Evolutionary conservation across 2,329 filamentous ascomycete species (phyloP), one percentile per base, ranked within the genome.

Genomic region (Paracorniculantispora psalliotae): DNA sequence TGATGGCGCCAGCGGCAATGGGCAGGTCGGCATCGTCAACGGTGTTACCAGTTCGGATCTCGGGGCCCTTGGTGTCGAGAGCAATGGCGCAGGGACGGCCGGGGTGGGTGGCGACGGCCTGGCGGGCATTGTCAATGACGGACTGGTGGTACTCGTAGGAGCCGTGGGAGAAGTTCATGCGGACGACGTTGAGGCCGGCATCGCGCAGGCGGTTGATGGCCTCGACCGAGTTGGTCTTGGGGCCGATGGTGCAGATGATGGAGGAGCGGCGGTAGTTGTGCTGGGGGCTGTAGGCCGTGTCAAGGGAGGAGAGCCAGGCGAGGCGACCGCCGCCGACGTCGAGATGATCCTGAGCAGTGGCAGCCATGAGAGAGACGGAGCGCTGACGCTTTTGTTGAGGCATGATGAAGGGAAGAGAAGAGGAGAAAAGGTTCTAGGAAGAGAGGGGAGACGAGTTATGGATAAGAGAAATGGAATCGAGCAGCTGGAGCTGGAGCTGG

Each of bases 211-310:
- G 84, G 79, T 97, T 97, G 81, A 99, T 96, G 77, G 92, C 92
- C 81, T 97, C 90, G 60, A 92, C 88, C 39, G 91, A 96, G 84
- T 99, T 99, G 69, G 94, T 99, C 88, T 97, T 99, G 73, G 94
- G 94, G 63, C 94, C 94, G 74, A 99, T 97, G 69, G 94, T 97
- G 81, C 93, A 92, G 78, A 99, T 97, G 81, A 99, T 99, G 72
- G 92, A 96, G 64, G 93, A 96, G 68, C 94, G 89, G 72, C 94
- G 91, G 79, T 94, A 96, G 81, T 96, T 92, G 78, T 88, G 90
- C 69, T 88, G 84, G 59, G 93, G 92, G 68, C 84, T 82, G 80
- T 89, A 92, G 73, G 94, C 90, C 66, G 93, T 97, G 81, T 97
- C 88, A 72, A 99, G 90, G 63, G 77, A 75, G 63, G 83, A 79